phyloP scores from a whole-genome alignment of 208 protist species.

The Leishmania gerbilli region DNA sequence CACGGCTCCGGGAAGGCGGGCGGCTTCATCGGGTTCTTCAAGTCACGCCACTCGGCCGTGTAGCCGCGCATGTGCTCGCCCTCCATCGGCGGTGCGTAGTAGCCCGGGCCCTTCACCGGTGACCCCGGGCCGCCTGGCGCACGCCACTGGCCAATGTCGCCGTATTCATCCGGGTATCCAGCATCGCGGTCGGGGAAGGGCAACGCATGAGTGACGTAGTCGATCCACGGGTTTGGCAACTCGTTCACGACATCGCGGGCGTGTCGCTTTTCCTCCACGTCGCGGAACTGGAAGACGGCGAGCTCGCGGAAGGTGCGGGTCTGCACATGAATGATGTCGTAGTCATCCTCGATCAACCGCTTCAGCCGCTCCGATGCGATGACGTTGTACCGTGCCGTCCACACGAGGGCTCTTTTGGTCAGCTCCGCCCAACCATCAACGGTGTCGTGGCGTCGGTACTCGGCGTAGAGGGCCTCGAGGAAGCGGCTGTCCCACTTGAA shows the following conservation, averaged over 20 bases:
- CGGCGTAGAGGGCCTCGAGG: constrained; percentile 83
- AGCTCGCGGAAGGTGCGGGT: constrained; percentile 90
- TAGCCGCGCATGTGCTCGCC: constrained; percentile 88
- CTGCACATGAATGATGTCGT: constrained; percentile 85
- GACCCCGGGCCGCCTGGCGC: constrained; percentile 83
- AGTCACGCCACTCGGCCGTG: constrained; percentile 89
- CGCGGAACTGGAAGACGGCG: constrained; percentile 89
- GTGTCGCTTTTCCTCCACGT: constrained; percentile 84
- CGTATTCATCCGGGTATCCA: constrained; percentile 92
- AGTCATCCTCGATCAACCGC: constrained; percentile 91
- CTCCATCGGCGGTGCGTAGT: constrained; percentile 91
- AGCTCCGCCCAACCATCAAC: constrained; percentile 84
- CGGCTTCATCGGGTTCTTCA: constrained; percentile 87
- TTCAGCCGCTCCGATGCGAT: constrained; percentile 70
- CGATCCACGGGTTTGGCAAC: constrained; percentile 88
- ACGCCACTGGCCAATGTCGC: constrained; percentile 91
- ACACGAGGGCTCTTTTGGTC: constrained; percentile 90
- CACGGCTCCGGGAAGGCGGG: constrained; percentile 87
- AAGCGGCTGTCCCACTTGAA: constrained; percentile 83
- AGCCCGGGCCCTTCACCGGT: constrained; percentile 81
- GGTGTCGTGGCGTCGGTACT: constrained; percentile 89
- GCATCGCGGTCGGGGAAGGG: constrained; percentile 91
- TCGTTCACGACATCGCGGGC: constrained; percentile 73
- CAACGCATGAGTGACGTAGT: constrained; percentile 89
- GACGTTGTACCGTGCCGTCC: constrained; percentile 88